Evolutionary conservation across 1,284 basidiomycete species (phyloP), one percentile per base, ranked within the genome.

Genomic region (Malassezia nana): DNA sequence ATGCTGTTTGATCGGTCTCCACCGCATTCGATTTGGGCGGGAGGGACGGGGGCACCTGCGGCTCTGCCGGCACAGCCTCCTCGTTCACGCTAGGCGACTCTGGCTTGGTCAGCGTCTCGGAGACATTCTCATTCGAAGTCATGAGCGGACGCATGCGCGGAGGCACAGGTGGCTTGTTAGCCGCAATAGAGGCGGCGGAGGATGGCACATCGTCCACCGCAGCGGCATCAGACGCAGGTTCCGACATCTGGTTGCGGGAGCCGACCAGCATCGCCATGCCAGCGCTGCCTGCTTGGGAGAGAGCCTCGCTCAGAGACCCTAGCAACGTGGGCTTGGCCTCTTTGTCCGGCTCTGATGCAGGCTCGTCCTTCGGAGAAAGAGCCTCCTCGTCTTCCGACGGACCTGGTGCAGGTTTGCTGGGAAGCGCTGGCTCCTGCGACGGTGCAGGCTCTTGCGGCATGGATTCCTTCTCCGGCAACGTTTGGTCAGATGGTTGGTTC

Each of bases 71-170:
- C 18, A 16, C 15, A n/a, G 9, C 25, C 18, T 28, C 4, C 7
- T 9, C 9, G 20, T 8, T 12, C 13, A 12, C 18, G 30, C 24
- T 16, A 24, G 33, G 24, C 35, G 24, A 25, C 35, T 47, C 24
- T n/a, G n/a, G n/a, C n/a, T n/a, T n/a, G n/a, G n/a, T 20, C 18
- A 13, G 35, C 16, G 18, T 22, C 35, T 18, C 40, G 13, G 39
- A 15, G 28, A 13, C 20, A 2, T 22, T 22, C 38, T 50, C 48
- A 18, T 25, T 24, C 16, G 47, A n/a, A 16, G 38, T 8, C 40
- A 39, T 28, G 38, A 28, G 39, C 38, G 22, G 47, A 40, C 28
- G 47, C 26, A 18, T 50, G 33, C 24, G 47, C 38, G 30, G 38
- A 10, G 26, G 38, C 20, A 42, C 29, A 25, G 44, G 29, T 13